These are phyloP conservation scores for Canariomyces notabilis DNA, from an alignment of 2,329 filamentous ascomycete genomes.

Conservation along the genomic window DNA sequence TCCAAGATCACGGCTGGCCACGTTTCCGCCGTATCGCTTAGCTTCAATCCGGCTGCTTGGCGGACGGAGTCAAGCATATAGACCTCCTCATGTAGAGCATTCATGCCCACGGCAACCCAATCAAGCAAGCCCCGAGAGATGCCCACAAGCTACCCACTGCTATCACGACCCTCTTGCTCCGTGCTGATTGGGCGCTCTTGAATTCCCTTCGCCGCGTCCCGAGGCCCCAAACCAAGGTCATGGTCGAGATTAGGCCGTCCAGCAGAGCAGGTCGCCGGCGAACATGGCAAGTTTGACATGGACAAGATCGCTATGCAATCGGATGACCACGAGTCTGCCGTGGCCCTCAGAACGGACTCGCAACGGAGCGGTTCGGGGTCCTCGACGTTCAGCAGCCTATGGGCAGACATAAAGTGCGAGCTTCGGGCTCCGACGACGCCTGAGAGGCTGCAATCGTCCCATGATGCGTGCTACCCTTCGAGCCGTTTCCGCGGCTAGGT, in stretches of 20 bases:
- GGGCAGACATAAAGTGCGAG: neutral
- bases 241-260: neutral
- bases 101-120: neutral
- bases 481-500: neutral
- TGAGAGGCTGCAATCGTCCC: neutral
- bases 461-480: neutral
- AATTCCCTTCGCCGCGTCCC: too few relatives aligned
- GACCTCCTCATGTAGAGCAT: slow-evolving; percentile 6
- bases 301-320: neutral
- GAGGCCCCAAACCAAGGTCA: neutral
- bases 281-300: neutral
- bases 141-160: neutral
- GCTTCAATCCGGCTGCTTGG: neutral
- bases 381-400: neutral
- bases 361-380: neutral
- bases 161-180: neutral
- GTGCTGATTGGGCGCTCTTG: neutral
- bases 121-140: too few relatives aligned
- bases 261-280: neutral
- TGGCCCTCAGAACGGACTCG: neutral
- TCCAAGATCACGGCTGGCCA: too few relatives aligned
- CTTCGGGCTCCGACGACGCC: neutral
- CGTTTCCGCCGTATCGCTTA: too few relatives aligned
- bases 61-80: neutral
- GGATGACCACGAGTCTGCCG: neutral